Evolutionary conservation across 1,139 yeast genomes (phyloP).

Genomic region (Debaryomyces robertsiae): DNA sequence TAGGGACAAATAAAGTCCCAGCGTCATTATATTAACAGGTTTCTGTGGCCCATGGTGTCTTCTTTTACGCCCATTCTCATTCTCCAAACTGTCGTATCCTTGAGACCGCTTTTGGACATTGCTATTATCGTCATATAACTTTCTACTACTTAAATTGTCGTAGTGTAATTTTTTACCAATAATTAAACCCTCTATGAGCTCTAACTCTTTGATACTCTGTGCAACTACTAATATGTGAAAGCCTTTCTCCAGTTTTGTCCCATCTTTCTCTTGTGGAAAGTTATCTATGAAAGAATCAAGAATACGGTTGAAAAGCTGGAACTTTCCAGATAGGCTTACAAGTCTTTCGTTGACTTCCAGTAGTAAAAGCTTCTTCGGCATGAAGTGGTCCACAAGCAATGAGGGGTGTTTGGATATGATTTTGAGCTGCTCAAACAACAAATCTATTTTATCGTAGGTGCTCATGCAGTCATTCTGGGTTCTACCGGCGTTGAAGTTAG

Average conservation of each 20-base stretch:
- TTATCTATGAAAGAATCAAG: constrained; percentile 36
- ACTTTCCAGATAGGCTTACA: constrained; percentile 59
- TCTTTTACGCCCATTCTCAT: constrained; percentile 15
- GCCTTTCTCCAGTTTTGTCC: not conserved
- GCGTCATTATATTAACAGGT: constrained; percentile 4
- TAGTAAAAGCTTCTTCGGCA: constrained; percentile 65
- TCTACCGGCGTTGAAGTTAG: constrained; percentile 14
- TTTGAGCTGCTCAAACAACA: constrained; percentile 53
- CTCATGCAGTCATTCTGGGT: constrained; percentile 10
- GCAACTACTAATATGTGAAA: constrained; percentile 56
- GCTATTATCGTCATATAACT: constrained; percentile 49
- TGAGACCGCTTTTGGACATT: constrained; percentile 14
- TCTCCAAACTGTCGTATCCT: constrained; percentile 6
- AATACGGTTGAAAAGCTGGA: constrained; percentile 54
- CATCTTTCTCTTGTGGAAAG: constrained; percentile 15
- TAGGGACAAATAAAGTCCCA: constrained; percentile 28
- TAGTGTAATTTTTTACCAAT: constrained; percentile 62
- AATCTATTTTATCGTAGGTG: constrained; percentile 19
- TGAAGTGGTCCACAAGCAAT: constrained; percentile 70
- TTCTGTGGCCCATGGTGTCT: constrained; percentile 9
- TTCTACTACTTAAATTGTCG: constrained; percentile 61
- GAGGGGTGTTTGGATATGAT: constrained; percentile 66
- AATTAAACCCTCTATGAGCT: constrained; percentile 65
- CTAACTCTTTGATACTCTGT: constrained; percentile 65
- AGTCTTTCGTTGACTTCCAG: constrained; percentile 64